These are phyloP conservation scores for Claviceps humidiphila DNA, from an alignment of 2,329 filamentous ascomycete genomes.

Conservation along the genomic window DNA sequence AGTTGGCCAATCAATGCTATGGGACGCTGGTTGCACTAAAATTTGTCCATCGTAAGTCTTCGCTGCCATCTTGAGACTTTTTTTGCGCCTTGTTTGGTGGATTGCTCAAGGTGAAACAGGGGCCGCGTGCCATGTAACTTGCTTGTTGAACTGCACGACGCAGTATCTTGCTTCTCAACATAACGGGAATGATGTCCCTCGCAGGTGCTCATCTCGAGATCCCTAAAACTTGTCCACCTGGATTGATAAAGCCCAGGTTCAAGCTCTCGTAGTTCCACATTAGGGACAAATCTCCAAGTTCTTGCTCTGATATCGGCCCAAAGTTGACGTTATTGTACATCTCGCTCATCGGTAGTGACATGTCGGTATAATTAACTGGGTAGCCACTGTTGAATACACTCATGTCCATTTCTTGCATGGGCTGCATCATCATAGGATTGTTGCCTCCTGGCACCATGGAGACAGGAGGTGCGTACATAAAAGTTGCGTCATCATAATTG, in stretches of 20 bases:
- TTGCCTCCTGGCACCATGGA: not conserved
- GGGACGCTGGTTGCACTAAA: no score
- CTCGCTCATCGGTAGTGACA: conserved; percentile 7
- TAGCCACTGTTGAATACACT: not conserved
- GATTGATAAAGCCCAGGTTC: conserved; percentile 18
- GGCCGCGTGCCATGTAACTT: not conserved
- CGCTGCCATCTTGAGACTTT: no score
- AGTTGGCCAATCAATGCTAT: no score
- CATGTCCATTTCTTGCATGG: conserved; percentile 2
- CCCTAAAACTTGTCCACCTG: not conserved
- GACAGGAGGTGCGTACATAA: not conserved
- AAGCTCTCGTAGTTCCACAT: conserved; percentile 23
- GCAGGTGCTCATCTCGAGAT: not conserved
- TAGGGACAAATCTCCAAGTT: conserved; percentile 20
- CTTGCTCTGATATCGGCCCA: conserved; percentile 17
- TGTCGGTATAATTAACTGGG: conserved; percentile 4
- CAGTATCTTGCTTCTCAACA: not conserved
- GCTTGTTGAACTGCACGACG: not conserved
- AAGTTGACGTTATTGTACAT: conserved; percentile 9
- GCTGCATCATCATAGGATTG: not conserved
- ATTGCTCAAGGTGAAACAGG: not conserved
- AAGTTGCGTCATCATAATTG: not conserved
- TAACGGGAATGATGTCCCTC: not conserved
- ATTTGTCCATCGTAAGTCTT: no score
- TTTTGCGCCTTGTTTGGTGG: not conserved